A percentile compares a stretch with the other conserved stretches of the same genome.
Conservation (phyloP, 495 filamentous ascomycete species). For the Neurospora sp. region DNA sequence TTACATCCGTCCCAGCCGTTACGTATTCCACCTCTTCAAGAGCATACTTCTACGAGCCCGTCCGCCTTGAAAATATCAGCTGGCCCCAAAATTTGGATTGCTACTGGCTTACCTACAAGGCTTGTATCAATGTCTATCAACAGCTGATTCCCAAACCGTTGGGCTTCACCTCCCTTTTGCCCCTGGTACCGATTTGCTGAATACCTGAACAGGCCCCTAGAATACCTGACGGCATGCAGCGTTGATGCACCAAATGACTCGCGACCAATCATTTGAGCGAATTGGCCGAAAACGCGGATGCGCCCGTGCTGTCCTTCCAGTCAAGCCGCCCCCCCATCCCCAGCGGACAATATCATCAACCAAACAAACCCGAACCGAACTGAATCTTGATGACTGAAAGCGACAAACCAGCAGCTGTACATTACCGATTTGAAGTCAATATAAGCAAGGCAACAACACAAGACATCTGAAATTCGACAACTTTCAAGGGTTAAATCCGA, state of each 20-base stretch:
- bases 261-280: background rate
- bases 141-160: background rate
- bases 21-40: background rate
- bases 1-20: background rate
- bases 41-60: background rate
- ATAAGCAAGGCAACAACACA: background rate
- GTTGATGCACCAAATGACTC: background rate
- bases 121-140: background rate
- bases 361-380: background rate
- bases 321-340: background rate
- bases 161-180: background rate
- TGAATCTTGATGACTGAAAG: background rate
- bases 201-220: background rate
- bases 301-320: background rate
- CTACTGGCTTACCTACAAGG: background rate
- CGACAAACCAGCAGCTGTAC: background rate
- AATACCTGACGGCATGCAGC: background rate
- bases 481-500: background rate
- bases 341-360: background rate
- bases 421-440: background rate
- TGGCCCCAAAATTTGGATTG: background rate
- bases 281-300: background rate
- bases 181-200: background rate
- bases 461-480: background rate
- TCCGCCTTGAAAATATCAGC: background rate